Evolutionary conservation across 495 filamentous ascomycete genomes (phyloP), one percentile per base, ranked within the genome.

Genomic region (Annulohypoxylon bovei): DNA sequence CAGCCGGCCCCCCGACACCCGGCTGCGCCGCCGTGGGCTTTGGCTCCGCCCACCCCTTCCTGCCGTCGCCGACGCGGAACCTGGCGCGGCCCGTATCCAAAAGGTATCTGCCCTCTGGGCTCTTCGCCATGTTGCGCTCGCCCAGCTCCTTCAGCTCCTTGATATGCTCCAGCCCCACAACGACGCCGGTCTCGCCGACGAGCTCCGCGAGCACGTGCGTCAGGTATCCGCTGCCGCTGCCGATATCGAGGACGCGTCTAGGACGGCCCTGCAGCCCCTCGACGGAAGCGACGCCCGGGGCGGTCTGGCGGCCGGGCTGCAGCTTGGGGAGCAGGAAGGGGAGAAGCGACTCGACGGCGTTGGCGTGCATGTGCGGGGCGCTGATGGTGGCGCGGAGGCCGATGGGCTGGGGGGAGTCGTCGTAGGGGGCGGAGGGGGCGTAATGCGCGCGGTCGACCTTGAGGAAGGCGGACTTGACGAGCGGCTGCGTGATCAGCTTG

Each of bases 361-460:
- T 84, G 75, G 92, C 95, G 81, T 99, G 95, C 93, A 99, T 99
- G 84, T 99, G 95, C 16, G 95, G 95, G 20, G 95, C 95, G 28
- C 91, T 94, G 71, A 99, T 99, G 56, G 96, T 99, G 56, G 95
- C 95, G 14, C 77, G 71, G 78, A 92, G 88, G 56, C 96, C 95
- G 80, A 99, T 98, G 61, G 87, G 75, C 78, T 98, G 95, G 7
- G 95, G 95, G 23, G 89, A 92, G 85, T 99, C 95, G 56, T 92
- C 87, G 82, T 98, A 99, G 1, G 95, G 87, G 4, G 74, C 58
- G 4, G 74, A 54, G 49, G 87, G 86, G 18, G 89, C 86, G 83
- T 94, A 99, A 80, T 98, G 88, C 2, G 89, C 94, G 54, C 95
- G 88, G 78, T 99, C 95, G 76, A 98, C 95, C 25, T 86, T 86